Base-by-base conservation (phyloP, 495 filamentous ascomycete genomes). In the Podospora bellae-mahoneyi region DNA sequence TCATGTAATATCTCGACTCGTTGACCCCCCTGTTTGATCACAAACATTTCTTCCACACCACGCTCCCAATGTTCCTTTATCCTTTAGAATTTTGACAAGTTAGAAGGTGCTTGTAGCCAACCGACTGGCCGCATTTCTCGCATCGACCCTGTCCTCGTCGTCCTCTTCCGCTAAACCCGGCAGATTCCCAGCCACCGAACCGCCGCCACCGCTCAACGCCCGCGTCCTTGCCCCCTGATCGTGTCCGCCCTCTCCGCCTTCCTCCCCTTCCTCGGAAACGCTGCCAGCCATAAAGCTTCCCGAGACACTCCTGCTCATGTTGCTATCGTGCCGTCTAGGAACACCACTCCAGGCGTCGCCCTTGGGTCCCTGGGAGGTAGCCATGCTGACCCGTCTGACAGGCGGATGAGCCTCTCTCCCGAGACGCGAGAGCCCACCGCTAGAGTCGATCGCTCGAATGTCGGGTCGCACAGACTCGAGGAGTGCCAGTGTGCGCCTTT, bases 281-380 rank as follows among this genome's bases (percentile, higher is more conserved):
- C 60, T 63, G 58, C 80, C 80, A 15, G 74, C 80, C 69, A 83
- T 81, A 62, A 92, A 86, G 72, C 87, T 89, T 48, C 91, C 91
- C 73, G 89, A 92, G 69, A 93, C 85, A 75, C 89, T 91, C 69
- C 94, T 84, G 67, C 87, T 89, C 63, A 92, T 76, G n/a, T 86
- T 89, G 73, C 93, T 92, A 48, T 85, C 91, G 27, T 85, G 71
- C 69, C 93, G 85, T 69, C 95, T 87, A 20, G 93, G 92, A 34
- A 97, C 92, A 39, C 96, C 96, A 73, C 92, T 96, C 95, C 95
- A 99, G 9, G 96, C 91, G 76, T 99, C 95, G 5, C 96, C 95
- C 79, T 93, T 93, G 16, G 95, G 94, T 2, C 96, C 96, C 78
- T 99, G 95, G 73, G 90, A 93, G 5, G 90, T 89, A 3, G 90